Evolutionary conservation across 768 basidiomycete species (phyloP).

Genomic region (Serendipita sp.): DNA sequence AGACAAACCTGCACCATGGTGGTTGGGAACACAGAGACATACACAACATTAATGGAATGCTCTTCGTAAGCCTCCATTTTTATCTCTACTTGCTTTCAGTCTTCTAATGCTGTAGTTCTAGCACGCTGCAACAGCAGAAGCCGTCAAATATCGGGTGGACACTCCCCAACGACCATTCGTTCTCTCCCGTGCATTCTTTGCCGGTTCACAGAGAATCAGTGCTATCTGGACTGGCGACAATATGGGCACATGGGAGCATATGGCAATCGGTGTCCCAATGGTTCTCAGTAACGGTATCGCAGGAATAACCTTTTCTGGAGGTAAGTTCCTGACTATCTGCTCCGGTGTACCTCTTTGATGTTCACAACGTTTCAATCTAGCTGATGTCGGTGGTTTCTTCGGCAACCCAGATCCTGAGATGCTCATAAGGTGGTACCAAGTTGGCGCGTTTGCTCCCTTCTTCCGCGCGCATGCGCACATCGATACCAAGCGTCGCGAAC

Average conservation of each 20-base stretch:
- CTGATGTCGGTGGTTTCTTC: constrained; percentile 98
- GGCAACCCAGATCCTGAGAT: constrained; percentile 90
- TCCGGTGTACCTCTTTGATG: too few relatives aligned
- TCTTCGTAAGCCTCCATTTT: constrained; percentile 26
- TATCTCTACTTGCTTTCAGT: background rate
- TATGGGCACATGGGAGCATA: constrained; percentile 93
- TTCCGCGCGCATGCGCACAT: constrained; percentile 97
- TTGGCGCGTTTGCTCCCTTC: constrained; percentile 90
- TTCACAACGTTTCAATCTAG: constrained; percentile 24
- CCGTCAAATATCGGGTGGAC: constrained; percentile 55
- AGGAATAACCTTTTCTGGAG: constrained; percentile 82
- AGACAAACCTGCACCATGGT: constrained; percentile 66
- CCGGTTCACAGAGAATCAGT: constrained; percentile 88
- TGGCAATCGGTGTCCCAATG: constrained; percentile 88
- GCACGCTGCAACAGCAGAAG: constrained; percentile 74
- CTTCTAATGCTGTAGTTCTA: constrained; percentile 17
- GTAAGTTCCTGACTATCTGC: constrained; percentile 32
- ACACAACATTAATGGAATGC: constrained; percentile 96
- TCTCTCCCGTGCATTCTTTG: constrained; percentile 84
- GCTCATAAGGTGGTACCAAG: constrained; percentile 93
- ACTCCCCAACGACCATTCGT: constrained; percentile 82
- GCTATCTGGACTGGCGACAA: constrained; percentile 99
- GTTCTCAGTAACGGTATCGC: constrained; percentile 73
- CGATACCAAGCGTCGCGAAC: constrained; percentile 94
- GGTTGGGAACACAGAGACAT: constrained; percentile 98